phyloP scores from a whole-genome alignment of 1,139 yeast species.

The Scheffersomyces insectosa region DNA sequence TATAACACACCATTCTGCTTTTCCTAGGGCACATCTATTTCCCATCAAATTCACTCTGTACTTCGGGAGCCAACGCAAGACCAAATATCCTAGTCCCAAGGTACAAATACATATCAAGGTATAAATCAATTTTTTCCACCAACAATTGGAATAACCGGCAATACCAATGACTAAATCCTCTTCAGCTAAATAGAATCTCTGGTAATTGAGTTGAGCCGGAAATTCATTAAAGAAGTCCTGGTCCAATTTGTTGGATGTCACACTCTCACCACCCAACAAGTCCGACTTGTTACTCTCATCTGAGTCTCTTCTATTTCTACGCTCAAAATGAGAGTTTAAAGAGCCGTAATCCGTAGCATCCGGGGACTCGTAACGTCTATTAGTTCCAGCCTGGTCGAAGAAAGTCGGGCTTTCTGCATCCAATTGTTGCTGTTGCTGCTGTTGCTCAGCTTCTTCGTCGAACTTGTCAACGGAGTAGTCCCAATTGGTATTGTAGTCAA shows the following conservation, averaged over 20 bases:
- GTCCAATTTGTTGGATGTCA: conserved; percentile 24
- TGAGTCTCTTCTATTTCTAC: conserved; percentile 31
- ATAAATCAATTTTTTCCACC: conserved; percentile 48
- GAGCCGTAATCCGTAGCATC: conserved; percentile 41
- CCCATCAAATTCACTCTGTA: conserved; percentile 73
- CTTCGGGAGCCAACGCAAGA: conserved; percentile 84
- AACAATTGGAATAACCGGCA: conserved; percentile 76
- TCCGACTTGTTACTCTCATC: conserved; percentile 24
- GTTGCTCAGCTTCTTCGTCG: conserved; percentile 33
- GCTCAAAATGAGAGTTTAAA: conserved; percentile 23
- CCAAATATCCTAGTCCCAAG: conserved; percentile 68
- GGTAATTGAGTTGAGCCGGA: conserved; percentile 53
- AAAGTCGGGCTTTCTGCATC: not conserved
- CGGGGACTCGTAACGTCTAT: not conserved
- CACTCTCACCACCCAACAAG: conserved; percentile 11
- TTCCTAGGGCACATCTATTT: conserved; percentile 63
- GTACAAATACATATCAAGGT: conserved; percentile 58
- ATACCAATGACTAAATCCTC: conserved; percentile 93
- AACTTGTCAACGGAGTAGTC: conserved; percentile 52
- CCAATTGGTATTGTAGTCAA: conserved; percentile 74
- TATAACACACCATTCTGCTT: conserved; percentile 89
- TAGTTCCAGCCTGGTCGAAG: not conserved
- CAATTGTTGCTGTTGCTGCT: conserved; percentile 9
- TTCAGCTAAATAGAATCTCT: conserved; percentile 89
- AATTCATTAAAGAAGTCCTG: conserved; percentile 41